Evolutionary conservation across 768 basidiomycete species (phyloP), one percentile per base, ranked within the genome.

Genomic region (Leccinum fibrillosum): DNA sequence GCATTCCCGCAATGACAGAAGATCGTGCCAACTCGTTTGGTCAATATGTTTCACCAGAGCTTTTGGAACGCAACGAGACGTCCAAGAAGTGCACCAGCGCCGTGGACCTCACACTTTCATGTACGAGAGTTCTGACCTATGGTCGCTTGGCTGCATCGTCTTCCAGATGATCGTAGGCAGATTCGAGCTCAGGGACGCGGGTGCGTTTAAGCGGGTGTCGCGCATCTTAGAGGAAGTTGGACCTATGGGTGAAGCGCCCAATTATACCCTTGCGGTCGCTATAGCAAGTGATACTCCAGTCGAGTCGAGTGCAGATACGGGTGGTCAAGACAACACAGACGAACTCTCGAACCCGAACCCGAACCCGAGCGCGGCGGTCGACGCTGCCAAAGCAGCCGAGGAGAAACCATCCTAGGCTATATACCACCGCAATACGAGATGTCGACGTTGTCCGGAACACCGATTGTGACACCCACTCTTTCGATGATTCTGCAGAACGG

Each of bases 111-210:
- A 56, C 42, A 10, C 9, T 2, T 6, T 28, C 52, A 2, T 13
- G 42, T 8, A 39, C 9, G 17, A n/a, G 57, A 95, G 94, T 61
- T 92, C 95, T 42, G 97, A 98, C 72, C 80, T 94, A 10, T 99
- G 96, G 96, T 92, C 94, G 5, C 80, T 97, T 25, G 97, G 94
- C 2, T 98, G 96, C 73, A 88, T 98, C 48, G 74, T 98, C 19
- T 98, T 85, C 74, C 95, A 98, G 72, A 88, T 97, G 80, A 86
- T 98, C 53, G 84, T 89, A 12, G 96, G 95, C 37, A 84, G 84
- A 44, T 95, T 94, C 63, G 91, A 62, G 45, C 52, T 67, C 55
- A 63, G 17, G 49, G 58, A 51, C 52, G 37, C 58, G 0, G 21
- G 47, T 7, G 37, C 58, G 4, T 59, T 64, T 19, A 65, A 52